phyloP scores from a whole-genome alignment of 179 eudicot genomes.

The Silene vulgaris region DNA sequence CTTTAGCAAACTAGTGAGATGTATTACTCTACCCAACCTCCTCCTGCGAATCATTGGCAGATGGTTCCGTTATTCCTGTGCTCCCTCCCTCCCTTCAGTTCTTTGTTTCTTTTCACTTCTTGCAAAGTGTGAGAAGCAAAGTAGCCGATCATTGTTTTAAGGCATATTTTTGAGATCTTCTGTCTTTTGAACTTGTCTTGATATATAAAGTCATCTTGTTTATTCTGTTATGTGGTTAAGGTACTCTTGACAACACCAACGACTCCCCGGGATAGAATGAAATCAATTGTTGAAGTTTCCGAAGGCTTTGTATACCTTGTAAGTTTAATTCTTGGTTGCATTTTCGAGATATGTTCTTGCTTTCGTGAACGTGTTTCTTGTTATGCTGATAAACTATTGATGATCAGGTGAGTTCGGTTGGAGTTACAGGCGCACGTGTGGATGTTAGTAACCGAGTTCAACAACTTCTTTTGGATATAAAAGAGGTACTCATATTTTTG shows the following conservation, averaged over 20 bases:
- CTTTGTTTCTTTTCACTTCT: not conserved
- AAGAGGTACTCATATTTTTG: constrained; percentile 52
- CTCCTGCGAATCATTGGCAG: too few relatives aligned
- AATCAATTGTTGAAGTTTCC: constrained; percentile 78
- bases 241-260: constrained; percentile 95
- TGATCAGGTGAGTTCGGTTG: constrained; percentile 75
- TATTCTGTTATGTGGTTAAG: constrained; percentile 34
- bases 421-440: constrained; percentile 92
- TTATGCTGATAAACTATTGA: constrained; percentile 17
- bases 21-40: too few relatives aligned
- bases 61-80: too few relatives aligned
- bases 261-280: constrained; percentile 79
- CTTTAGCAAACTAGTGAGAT: too few relatives aligned
- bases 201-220: not conserved
- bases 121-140: not conserved
- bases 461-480: constrained; percentile 66
- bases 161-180: not conserved
- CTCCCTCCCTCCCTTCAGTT: not conserved
- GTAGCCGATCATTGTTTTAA: not conserved
- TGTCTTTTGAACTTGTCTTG: not conserved
- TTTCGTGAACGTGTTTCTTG: constrained; percentile 2
- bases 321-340: constrained; percentile 30
- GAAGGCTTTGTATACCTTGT: constrained; percentile 95
- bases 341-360: not conserved
- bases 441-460: constrained; percentile 64